Evolutionary conservation across 768 basidiomycete species (phyloP), one percentile per base, ranked within the genome.

Genomic region (Pleurotus tuber-regium): DNA sequence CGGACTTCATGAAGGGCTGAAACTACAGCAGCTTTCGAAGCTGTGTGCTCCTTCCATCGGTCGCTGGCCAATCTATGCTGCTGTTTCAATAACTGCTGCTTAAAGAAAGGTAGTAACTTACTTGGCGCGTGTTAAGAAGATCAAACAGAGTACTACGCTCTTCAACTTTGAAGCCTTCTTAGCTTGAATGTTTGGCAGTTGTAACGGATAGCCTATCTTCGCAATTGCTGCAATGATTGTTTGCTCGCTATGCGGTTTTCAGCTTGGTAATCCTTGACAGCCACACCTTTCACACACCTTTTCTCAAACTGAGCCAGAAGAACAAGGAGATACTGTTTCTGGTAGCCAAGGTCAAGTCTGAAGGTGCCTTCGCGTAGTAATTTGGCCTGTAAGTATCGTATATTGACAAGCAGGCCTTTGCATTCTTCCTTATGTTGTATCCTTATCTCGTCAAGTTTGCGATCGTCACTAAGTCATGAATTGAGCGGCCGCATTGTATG

Each of bases 311-410:
- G 76, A 18, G 78, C 64, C 21, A 97, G 68, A n/a, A 95, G 72
- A 2, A 84, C 69, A 7, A 94, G 71, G 9, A 98, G 75, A 64
- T 98, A 98, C 41, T 79, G 73, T 64, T 99, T 99, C 72, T 98
- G 97, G 61, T 92, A 84, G 12, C 77, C 74, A 39, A 98, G 74
- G 58, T 84, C 85, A 53, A 74, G 75, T 28, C 96, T 80, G 74
- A 97, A 81, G 1, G 77, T 75, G 8, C 85, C 80, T 70, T 99
- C 97, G 21, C 96, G 80, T 2, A 82, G 87, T 67, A 86, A 95
- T 63, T 92, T 92, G 50, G 89, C 87, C 66, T 98, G 96, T 58
- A 98, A 76, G 68, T 97, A 98, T 35, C 78, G 80, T 53, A 97
- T 92, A 66, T 97, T 92, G 6, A 91, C 82, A 43, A 98, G 84